These are phyloP conservation scores for Adansonia digitata DNA, from an alignment of 345 rosid genomes.

Conservation along the genomic window DNA sequence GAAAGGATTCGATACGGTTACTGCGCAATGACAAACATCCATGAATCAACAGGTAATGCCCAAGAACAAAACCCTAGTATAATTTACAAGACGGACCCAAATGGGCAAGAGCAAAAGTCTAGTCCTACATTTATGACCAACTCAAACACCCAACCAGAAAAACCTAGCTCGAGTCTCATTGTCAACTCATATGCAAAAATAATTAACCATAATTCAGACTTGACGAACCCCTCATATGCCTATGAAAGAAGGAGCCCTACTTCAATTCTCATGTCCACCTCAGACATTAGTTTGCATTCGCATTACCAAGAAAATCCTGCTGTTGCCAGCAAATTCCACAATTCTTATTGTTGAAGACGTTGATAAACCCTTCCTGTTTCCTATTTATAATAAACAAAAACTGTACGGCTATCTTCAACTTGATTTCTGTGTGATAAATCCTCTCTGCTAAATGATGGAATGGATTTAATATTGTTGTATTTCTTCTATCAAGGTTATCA, in stretches of 20 bases:
- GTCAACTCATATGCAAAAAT: conserved; percentile 7
- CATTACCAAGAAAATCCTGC: conserved; percentile 19
- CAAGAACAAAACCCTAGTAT: conserved; percentile 28
- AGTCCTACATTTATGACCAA: not conserved
- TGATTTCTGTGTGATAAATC: conserved; percentile 5
- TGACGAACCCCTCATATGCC: conserved; percentile 9
- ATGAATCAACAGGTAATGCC: conserved; percentile 24
- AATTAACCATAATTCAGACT: conserved; percentile 21
- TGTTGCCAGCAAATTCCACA: conserved; percentile 18
- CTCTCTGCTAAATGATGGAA: not conserved
- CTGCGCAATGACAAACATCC: conserved; percentile 24
- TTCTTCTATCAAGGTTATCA: conserved; percentile 3
- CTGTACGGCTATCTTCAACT: conserved; percentile 6
- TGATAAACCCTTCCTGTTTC: not conserved
- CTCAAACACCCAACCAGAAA: conserved; percentile 13
- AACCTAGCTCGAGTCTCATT: conserved; percentile 19
- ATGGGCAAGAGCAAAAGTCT: not conserved
- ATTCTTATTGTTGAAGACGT: conserved; percentile 20
- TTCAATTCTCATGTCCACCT: conserved; percentile 15
- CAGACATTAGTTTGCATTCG: conserved; percentile 17
- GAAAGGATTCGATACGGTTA: conserved; percentile 17
- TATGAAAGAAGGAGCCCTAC: not conserved
- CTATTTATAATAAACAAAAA: conserved; percentile 2
- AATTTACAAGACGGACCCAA: conserved; percentile 16
- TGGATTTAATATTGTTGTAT: not conserved